These are phyloP conservation scores for Uromyces viciae-fabae DNA, from an alignment of 1,284 basidiomycete species.

Conservation along the genomic window DNA sequence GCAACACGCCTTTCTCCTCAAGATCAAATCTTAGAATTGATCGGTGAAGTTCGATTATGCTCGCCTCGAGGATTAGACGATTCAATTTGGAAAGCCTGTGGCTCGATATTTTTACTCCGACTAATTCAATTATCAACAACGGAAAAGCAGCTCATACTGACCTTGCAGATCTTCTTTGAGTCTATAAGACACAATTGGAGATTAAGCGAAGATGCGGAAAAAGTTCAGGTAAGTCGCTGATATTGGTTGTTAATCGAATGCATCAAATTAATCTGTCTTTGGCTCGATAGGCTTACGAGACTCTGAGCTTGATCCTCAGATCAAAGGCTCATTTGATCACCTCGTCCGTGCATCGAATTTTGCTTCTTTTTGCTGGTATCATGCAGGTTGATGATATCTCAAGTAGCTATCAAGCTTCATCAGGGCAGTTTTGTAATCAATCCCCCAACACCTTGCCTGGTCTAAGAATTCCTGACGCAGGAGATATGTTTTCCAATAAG, in stretches of 20 bases:
- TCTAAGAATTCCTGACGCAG: background rate
- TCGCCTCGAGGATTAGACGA: conserved; percentile 68
- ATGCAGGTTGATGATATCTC: conserved; percentile 21
- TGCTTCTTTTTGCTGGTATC: conserved; percentile 38
- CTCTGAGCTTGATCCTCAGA: conserved; percentile 70
- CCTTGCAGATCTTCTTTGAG: conserved; percentile 70
- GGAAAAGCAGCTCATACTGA: conserved; percentile 67
- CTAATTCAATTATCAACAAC: conserved; percentile 75
- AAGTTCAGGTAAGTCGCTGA: conserved; percentile 61
- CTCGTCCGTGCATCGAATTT: conserved; percentile 52
- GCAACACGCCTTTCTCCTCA: conserved; percentile 60
- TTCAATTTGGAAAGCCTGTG: conserved; percentile 77
- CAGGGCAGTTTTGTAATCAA: background rate
- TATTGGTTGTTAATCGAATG: background rate
- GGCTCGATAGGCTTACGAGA: conserved; percentile 72
- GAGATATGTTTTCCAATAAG: background rate
- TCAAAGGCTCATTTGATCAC: conserved; percentile 73
- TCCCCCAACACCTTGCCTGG: background rate
- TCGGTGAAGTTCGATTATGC: conserved; percentile 65
- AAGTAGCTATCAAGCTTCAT: background rate
- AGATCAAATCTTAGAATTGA: conserved; percentile 53
- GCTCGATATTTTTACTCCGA: conserved; percentile 69
- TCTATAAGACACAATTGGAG: conserved; percentile 79
- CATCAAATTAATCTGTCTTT: conserved; percentile 13
- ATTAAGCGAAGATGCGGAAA: conserved; percentile 57